phyloP scores from a whole-genome alignment of 805 yeast genomes.

The Candida vartiovaarae region DNA sequence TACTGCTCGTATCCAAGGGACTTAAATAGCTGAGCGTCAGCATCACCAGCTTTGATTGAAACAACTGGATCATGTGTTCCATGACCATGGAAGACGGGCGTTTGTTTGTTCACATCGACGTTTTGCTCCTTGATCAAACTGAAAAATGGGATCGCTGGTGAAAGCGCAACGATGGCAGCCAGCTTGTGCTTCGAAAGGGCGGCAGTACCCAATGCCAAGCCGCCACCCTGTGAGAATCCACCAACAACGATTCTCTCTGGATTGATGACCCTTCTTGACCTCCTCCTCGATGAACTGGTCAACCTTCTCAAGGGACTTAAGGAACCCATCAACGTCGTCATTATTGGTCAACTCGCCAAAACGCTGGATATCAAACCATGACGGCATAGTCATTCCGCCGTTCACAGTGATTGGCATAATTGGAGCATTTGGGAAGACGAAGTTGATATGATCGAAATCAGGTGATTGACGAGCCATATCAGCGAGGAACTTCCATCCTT shows the following conservation, averaged over 20 bases:
- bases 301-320: slow-evolving; percentile 40
- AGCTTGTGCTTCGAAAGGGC: slow-evolving; percentile 50
- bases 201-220: slow-evolving; percentile 59
- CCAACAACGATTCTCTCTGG: slow-evolving; percentile 76
- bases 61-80: slow-evolving; percentile 76
- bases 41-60: slow-evolving; percentile 25
- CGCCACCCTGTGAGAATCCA: slow-evolving; percentile 95
- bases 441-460: slow-evolving; percentile 50
- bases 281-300: slow-evolving; percentile 42
- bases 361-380: slow-evolving; percentile 77
- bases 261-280: slow-evolving; percentile 44
- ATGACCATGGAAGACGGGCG: slow-evolving; percentile 86
- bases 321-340: slow-evolving; percentile 48
- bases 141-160: slow-evolving; percentile 55
- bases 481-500: slow-evolving; percentile 83
- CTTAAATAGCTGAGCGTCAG: slow-evolving; percentile 37
- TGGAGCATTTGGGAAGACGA: slow-evolving; percentile 92
- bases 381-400: slow-evolving; percentile 62
- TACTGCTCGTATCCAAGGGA: slow-evolving; percentile 41
- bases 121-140: slow-evolving; percentile 16
- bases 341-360: slow-evolving; percentile 38
- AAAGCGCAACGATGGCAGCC: slow-evolving; percentile 71
- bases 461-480: slow-evolving; percentile 43
- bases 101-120: slow-evolving; percentile 40
- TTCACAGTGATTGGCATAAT: slow-evolving; percentile 57